These are phyloP conservation scores for Cytidiella melzeri DNA, from an alignment of 768 basidiomycete genomes.

Conservation along the genomic window DNA sequence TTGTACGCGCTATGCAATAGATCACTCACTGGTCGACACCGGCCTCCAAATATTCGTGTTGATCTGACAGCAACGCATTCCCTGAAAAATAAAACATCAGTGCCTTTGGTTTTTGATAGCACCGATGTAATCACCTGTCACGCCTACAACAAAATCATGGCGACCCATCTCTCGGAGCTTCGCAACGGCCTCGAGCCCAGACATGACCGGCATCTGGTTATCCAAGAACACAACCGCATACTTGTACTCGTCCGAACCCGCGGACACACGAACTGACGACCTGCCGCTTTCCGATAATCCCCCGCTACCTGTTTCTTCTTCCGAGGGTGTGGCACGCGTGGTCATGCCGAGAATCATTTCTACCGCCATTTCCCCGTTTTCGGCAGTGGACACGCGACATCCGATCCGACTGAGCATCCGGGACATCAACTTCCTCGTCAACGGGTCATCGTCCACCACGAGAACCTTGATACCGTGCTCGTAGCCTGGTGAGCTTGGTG, in stretches of 20 bases:
- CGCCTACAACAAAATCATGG: constrained; percentile 75
- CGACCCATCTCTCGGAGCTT: constrained; percentile 61
- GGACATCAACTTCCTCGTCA: constrained; percentile 78
- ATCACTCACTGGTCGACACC: constrained; percentile 64
- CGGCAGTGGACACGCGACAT: constrained; percentile 70
- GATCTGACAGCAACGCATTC: constrained; percentile 42
- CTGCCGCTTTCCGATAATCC: too few species aligned
- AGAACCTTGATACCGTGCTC: constrained; percentile 56
- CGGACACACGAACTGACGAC: neutral
- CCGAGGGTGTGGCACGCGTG: constrained; percentile 17
- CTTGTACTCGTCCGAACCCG: constrained; percentile 20
- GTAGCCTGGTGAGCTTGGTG: neutral
- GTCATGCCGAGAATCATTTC: constrained; percentile 54
- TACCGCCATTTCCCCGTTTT: constrained; percentile 76
- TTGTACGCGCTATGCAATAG: neutral
- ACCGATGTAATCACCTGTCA: constrained; percentile 39
- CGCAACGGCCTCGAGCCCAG: constrained; percentile 62
- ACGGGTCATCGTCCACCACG: constrained; percentile 77
- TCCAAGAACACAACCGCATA: constrained; percentile 48
- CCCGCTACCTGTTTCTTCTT: constrained; percentile 30
- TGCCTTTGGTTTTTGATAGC: too few species aligned
- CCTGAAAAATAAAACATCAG: constrained; percentile 10
- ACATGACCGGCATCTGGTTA: constrained; percentile 85
- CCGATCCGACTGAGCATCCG: constrained; percentile 76
- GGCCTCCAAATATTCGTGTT: constrained; percentile 69